A percentile compares a stretch with the other conserved stretches of the same genome.
Evolutionary conservation across 2,329 filamentous ascomycete genomes (phyloP).

Genomic region (Teratosphaeria pseudoeucalypti): DNA sequence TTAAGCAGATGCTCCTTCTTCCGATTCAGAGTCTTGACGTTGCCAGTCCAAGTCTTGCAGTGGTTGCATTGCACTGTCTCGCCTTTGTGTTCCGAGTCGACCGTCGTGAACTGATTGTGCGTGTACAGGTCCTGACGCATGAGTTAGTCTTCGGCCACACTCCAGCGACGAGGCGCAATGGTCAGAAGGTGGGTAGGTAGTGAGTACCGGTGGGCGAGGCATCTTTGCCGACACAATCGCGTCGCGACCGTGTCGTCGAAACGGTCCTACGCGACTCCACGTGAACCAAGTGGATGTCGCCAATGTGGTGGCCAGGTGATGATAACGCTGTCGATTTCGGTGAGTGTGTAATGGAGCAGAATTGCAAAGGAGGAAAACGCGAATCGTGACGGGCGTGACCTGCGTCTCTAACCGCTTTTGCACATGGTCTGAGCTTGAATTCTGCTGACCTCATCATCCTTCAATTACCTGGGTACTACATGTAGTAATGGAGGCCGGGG

Average conservation of each 20-base stretch:
- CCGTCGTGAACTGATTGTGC: background rate
- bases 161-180: background rate
- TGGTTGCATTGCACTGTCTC: slow-evolving; percentile 23
- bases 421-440: background rate
- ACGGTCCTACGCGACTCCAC: background rate
- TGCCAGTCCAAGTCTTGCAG: slow-evolving; percentile 23
- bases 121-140: background rate
- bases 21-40: slow-evolving; percentile 22
- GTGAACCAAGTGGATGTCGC: background rate
- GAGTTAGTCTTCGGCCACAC: background rate
- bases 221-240: background rate
- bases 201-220: slow-evolving; percentile 1
- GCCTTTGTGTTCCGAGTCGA: slow-evolving; percentile 12
- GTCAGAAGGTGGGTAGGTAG: no score
- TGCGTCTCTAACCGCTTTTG: background rate
- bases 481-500: no score
- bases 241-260: background rate
- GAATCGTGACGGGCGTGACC: background rate
- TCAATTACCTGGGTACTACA: background rate
- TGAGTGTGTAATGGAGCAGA: background rate
- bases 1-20: slow-evolving; percentile 23
- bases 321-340: background rate
- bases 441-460: background rate
- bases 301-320: background rate
- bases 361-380: background rate